Conservation (phyloP, 1,284 basidiomycete species). For the Cryptococcus deneoformans region DNA sequence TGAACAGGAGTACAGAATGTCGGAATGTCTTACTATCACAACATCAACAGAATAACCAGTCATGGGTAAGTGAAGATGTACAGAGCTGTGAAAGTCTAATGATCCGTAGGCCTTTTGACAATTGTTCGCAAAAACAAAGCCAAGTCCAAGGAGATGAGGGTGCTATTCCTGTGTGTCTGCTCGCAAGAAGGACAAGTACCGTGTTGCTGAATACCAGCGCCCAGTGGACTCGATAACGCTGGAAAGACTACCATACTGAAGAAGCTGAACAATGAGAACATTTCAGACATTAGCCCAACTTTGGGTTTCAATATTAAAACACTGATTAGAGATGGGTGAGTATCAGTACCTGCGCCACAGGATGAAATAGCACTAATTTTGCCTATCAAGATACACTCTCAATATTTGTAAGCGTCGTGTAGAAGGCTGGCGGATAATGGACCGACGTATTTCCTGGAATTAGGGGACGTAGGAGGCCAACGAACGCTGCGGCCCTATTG, state of each 20-base stretch:
- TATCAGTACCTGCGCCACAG: conserved; percentile 10
- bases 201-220: conserved; percentile 51
- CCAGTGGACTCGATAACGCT: conserved; percentile 87
- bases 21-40: no score
- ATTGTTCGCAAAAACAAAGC: conserved; percentile 95
- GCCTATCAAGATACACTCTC: conserved; percentile 71
- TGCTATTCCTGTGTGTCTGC: conserved; percentile 80
- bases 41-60: no score
- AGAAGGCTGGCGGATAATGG: neutral
- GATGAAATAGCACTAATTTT: neutral
- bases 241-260: conserved; percentile 99
- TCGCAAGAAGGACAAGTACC: neutral
- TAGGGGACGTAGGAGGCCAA: conserved; percentile 99
- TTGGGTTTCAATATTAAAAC: conserved; percentile 99
- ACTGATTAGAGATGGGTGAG: conserved; percentile 82
- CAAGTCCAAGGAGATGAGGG: conserved; percentile 93
- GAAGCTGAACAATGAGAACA: conserved; percentile 87
- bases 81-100: no score
- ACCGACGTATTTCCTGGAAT: neutral
- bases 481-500: conserved; percentile 94
- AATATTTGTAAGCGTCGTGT: conserved; percentile 73
- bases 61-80: no score
- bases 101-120: conserved; percentile 70
- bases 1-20: no score
- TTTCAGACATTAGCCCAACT: conserved; percentile 83